phyloP scores from a whole-genome alignment of 371 early-diverging fungal genomes.

The Mortierella sp. region DNA sequence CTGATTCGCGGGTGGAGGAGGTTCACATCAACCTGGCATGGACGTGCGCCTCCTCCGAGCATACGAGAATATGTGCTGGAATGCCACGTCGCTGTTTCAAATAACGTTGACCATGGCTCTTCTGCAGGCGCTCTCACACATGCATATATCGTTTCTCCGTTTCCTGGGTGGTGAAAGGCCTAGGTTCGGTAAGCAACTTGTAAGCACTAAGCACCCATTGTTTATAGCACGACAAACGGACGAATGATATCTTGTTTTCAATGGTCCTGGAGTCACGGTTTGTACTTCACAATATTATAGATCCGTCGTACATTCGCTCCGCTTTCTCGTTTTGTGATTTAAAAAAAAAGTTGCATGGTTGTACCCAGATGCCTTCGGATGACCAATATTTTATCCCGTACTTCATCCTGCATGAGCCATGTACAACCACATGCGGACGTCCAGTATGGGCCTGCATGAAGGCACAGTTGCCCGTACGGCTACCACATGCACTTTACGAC shows the following conservation, averaged over 20 bases:
- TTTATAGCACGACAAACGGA: background rate
- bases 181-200: no score
- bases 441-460: background rate
- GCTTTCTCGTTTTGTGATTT: background rate
- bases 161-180: no score
- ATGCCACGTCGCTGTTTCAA: no score
- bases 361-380: background rate
- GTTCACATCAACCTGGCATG: no score
- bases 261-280: background rate
- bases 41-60: no score
- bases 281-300: no score
- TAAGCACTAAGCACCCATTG: no score
- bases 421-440: background rate
- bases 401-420: background rate
- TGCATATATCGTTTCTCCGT: background rate
- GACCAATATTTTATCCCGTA: slow-evolving; percentile 26
- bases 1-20: no score
- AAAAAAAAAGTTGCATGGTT: background rate
- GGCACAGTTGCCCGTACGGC: background rate
- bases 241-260: background rate
- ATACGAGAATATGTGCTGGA: no score
- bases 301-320: background rate
- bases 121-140: no score
- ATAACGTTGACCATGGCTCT: no score
- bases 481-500: background rate